phyloP scores from a whole-genome alignment of 208 protist species.

The Trypanosoma theileri region DNA sequence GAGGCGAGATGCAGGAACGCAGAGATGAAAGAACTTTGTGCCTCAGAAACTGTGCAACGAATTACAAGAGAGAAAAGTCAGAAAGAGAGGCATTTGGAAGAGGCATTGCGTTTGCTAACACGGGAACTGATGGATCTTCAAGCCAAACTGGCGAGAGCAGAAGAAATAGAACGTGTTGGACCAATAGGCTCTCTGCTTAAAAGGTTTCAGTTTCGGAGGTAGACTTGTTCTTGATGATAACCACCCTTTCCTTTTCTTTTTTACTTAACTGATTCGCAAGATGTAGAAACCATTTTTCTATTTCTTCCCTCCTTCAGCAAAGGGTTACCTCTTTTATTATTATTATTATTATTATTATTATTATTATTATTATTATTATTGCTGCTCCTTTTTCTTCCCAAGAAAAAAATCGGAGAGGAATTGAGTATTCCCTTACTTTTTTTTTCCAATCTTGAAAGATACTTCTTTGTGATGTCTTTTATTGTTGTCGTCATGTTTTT shows the following conservation, averaged over 20 bases:
- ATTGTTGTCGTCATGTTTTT: background rate
- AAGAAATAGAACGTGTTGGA: constrained; percentile 37
- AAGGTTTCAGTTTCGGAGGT: constrained; percentile 16
- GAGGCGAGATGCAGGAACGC: constrained; percentile 55
- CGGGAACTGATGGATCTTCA: constrained; percentile 68
- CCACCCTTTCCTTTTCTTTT: constrained; percentile 22
- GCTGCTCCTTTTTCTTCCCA: too few species aligned
- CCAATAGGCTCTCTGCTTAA: constrained; percentile 35
- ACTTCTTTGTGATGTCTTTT: background rate
- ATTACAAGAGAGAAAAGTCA: constrained; percentile 48
- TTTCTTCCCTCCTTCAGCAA: background rate
- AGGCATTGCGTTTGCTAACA: constrained; percentile 54
- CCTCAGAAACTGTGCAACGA: constrained; percentile 39
- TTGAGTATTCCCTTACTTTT: too few species aligned
- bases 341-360: too few species aligned
- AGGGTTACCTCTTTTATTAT: too few species aligned
- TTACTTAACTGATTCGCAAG: background rate
- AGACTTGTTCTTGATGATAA: background rate
- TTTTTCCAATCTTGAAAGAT: background rate
- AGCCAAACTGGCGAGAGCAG: constrained; percentile 40
- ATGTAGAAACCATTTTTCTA: background rate
- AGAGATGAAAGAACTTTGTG: constrained; percentile 47
- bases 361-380: too few species aligned
- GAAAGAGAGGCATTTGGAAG: constrained; percentile 63
- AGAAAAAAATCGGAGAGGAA: too few species aligned